These are phyloP conservation scores for Aegilops longissima DNA, from an alignment of 176 grass and related monocot genomes.

Conservation along the genomic window DNA sequence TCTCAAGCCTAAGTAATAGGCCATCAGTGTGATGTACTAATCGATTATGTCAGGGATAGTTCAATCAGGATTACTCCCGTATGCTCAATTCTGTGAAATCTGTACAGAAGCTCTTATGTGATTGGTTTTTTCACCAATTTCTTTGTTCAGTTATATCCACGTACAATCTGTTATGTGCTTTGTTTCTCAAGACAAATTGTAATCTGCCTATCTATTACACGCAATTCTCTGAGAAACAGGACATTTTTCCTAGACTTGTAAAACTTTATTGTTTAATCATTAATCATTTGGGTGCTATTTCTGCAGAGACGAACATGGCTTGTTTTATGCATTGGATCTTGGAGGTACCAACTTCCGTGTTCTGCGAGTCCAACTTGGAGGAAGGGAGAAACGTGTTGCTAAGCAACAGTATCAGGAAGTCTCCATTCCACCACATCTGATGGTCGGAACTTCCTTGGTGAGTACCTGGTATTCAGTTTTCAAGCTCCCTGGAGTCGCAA, in stretches of 20 bases:
- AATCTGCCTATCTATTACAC: background rate
- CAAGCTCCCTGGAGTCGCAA: background rate
- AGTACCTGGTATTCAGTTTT: background rate
- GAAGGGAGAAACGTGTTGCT: conserved; percentile 61
- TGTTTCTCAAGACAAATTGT: background rate
- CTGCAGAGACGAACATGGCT: conserved; percentile 52
- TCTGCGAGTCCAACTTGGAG: conserved; percentile 77
- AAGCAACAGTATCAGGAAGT: conserved; percentile 61
- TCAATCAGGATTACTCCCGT: background rate
- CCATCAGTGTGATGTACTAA: background rate
- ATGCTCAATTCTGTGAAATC: background rate
- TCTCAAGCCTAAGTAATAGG: background rate
- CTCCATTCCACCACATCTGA: conserved; percentile 70
- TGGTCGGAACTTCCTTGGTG: conserved; percentile 63
- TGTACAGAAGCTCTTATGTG: background rate
- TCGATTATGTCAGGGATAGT: background rate
- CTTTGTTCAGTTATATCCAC: background rate
- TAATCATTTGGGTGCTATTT: conserved; percentile 13
- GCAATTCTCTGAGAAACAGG: background rate
- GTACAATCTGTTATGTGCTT: conserved; percentile 6
- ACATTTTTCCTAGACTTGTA: background rate
- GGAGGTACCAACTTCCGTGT: conserved; percentile 90
- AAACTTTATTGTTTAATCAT: background rate
- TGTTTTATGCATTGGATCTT: conserved; percentile 86
- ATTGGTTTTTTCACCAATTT: background rate